A percentile compares a stretch with the other conserved stretches of the same genome.
Conservation (phyloP, 129 eudicot genomes). For the Pseudognaphalium luteoalbum region DNA sequence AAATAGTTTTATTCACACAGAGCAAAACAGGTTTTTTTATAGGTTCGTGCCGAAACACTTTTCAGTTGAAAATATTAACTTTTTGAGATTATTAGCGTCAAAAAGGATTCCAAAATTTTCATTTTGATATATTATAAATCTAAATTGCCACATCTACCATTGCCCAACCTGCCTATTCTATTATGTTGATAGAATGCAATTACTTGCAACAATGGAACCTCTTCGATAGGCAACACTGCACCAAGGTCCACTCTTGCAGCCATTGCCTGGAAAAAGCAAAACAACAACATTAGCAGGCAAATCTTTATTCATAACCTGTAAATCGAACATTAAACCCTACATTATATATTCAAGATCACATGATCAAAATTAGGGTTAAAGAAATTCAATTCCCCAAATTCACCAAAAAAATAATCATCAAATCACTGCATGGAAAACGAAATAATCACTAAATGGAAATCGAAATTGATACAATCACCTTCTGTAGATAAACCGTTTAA, state of each 20-base stretch:
- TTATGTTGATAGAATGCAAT: constrained; percentile 7
- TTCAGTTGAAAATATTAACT: too few relatives aligned
- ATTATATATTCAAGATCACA: too few relatives aligned
- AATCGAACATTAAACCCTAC: too few relatives aligned
- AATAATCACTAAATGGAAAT: too few relatives aligned
- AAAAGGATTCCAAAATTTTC: neutral
- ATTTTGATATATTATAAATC: neutral
- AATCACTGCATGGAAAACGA: too few relatives aligned
- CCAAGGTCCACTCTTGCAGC: constrained; percentile 99
- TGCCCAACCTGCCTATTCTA: neutral
- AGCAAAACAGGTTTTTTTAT: neutral
- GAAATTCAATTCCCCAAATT: too few relatives aligned
- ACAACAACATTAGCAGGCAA: neutral
- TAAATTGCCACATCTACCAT: neutral
- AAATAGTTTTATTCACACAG: neutral
- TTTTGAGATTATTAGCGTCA: neutral
- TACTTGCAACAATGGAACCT: constrained; percentile 98
- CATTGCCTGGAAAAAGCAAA: constrained; percentile 66
- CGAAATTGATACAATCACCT: too few relatives aligned
- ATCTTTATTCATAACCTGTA: too few relatives aligned
- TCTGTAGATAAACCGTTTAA: too few relatives aligned
- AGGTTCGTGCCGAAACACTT: neutral
- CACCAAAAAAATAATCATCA: too few relatives aligned
- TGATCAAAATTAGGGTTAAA: too few relatives aligned
- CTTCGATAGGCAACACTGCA: constrained; percentile 94